Evolutionary conservation across 129 eudicot genomes (phyloP).

Genomic region (Flaveria robusta): DNA sequence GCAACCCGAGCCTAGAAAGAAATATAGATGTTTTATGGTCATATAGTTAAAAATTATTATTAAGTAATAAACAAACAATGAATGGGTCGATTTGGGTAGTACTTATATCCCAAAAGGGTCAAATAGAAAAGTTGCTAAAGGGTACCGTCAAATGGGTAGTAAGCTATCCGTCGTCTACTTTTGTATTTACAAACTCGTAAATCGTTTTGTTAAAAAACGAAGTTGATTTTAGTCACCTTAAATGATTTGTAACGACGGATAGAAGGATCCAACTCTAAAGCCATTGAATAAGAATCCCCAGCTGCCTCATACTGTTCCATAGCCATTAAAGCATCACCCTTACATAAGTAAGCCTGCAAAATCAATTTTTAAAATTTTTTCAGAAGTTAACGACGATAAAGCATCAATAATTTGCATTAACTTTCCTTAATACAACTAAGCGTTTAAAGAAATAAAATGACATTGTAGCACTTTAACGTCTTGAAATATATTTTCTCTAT

Average conservation of each 20-base stretch:
- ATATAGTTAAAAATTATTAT: neutral
- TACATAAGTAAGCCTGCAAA: constrained; percentile 69
- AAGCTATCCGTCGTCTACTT: neutral
- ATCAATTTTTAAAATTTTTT: neutral
- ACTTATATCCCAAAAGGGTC: neutral
- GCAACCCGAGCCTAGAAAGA: constrained; percentile 57
- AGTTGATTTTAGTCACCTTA: constrained; percentile 47
- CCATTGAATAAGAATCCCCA: constrained; percentile 60
- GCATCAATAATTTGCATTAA: neutral
- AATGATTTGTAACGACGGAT: constrained; percentile 77
- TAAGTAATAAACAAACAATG: neutral
- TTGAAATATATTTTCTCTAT: neutral
- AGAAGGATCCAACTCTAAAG: constrained; percentile 74
- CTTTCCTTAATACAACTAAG: neutral
- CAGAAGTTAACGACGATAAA: neutral
- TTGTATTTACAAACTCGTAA: neutral
- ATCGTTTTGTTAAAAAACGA: neutral
- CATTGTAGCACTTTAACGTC: neutral
- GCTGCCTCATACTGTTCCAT: constrained; percentile 70
- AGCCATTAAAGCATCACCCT: constrained; percentile 85
- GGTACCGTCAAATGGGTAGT: neutral
- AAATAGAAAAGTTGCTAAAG: neutral
- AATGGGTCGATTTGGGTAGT: neutral
- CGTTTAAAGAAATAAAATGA: neutral
- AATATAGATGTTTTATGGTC: neutral